Base-by-base conservation (phyloP, 1,284 basidiomycete genomes). In the Cryptococcus floricola region DNA sequence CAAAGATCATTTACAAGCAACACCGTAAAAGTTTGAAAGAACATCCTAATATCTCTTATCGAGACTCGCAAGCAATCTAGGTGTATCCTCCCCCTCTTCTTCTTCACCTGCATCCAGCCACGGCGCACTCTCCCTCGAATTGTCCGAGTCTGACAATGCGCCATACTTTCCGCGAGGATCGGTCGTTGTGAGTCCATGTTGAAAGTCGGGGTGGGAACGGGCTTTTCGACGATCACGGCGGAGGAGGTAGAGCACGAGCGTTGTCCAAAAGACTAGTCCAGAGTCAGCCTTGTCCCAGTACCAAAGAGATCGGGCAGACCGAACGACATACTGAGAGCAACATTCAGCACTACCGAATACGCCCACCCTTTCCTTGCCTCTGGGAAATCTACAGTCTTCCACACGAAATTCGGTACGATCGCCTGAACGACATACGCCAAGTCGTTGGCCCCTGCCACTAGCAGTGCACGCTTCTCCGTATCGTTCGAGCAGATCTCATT, bases 341-440 rank as follows among this genome's bases (percentile, higher is more conserved):
- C 51, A 44, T 68, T 60, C 27, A 69, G 54, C 0, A 46, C 54
- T 10, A 67, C 50, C 4, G 57, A 56, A 53, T 64, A 72, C 3
- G 57, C 61, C 59, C 62, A 64, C 0, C 72, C 72, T 47, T 67
- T 69, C 2, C 52, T 54, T 1, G 68, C 66, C 13, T 56, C 51
- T 0, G 72, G 72, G 60, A 70, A 73, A 14, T 68, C 64, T n/a
- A 53, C 60, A 14, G 68, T 70, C 51, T 70, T 68, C 72, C 72
- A 74, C 4, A 69, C 67, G 37, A 74, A 71, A 54, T 69, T 69
- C 1, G 72, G 72, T 14, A 60, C 65, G 34, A 69, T 58, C 10
- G 69, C 67, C 54, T 71, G 70, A 12, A 72, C 68, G 19, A 74
- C 70, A 48, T 74, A 71, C 5, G 69, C 72, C 4, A 73, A 52